phyloP scores from a whole-genome alignment of 345 rosid genomes.

The Acer saccharum region DNA sequence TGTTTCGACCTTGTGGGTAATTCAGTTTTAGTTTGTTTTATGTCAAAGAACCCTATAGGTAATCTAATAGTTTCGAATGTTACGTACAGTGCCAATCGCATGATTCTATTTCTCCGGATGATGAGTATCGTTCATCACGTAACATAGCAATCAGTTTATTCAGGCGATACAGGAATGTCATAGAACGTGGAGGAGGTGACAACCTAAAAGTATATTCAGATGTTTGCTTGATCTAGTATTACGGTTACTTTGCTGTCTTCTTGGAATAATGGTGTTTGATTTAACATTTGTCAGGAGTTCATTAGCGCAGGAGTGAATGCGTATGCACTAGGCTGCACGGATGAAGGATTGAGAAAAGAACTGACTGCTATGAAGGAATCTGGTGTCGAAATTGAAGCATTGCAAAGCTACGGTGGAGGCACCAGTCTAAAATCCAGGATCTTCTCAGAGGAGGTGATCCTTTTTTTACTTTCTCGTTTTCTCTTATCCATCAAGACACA shows the following conservation, averaged over 20 bases:
- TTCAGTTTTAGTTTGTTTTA: not conserved
- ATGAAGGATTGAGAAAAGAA: slow-evolving; percentile 75
- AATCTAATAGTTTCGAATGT: slow-evolving; percentile 15
- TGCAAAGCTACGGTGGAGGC: slow-evolving; percentile 63
- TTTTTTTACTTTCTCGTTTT: not conserved
- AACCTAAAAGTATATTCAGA: slow-evolving; percentile 72
- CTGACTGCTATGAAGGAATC: slow-evolving; percentile 69
- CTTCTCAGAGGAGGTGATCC: slow-evolving; percentile 56
- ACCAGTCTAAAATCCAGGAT: slow-evolving; percentile 71
- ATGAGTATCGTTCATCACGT: slow-evolving; percentile 87
- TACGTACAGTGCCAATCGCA: slow-evolving; percentile 51
- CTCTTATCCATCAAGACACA: not conserved
- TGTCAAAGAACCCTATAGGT: slow-evolving; percentile 5
- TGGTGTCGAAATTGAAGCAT: slow-evolving; percentile 58
- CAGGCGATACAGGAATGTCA: slow-evolving; percentile 75
- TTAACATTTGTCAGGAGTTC: slow-evolving; percentile 61
- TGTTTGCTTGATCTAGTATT: slow-evolving; percentile 25
- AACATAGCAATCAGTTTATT: slow-evolving; percentile 87
- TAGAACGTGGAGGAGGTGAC: slow-evolving; percentile 94
- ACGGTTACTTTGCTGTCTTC: slow-evolving; percentile 16
- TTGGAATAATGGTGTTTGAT: slow-evolving; percentile 21
- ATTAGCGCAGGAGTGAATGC: slow-evolving; percentile 89
- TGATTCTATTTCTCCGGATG: slow-evolving; percentile 54
- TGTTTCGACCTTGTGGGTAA: slow-evolving; percentile 7
- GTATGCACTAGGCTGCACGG: slow-evolving; percentile 83